Conservation (phyloP, 371 early-diverging fungal species). For the Mortierella sp. region DNA sequence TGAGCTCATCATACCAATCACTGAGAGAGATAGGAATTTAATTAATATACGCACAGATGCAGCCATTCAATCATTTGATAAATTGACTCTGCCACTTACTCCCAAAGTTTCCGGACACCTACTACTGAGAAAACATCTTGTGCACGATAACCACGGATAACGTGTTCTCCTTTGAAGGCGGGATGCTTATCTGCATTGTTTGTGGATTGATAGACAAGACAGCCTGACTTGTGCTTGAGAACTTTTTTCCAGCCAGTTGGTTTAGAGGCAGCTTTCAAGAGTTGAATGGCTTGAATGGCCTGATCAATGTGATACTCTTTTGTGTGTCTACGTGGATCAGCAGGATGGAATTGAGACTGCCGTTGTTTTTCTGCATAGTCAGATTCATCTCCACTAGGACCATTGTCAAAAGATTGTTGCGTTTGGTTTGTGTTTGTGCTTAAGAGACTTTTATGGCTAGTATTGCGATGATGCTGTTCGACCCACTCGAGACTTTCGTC, state of each 20-base stretch:
- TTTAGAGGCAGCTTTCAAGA: slow-evolving; percentile 49
- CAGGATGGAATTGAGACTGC: slow-evolving; percentile 30
- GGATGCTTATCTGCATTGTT: slow-evolving; percentile 64
- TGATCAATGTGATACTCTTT: slow-evolving; percentile 51
- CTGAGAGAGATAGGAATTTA: slow-evolving; percentile 1
- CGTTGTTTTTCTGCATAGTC: slow-evolving; percentile 25
- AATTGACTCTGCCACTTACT: slow-evolving; percentile 37
- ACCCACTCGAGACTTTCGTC: slow-evolving; percentile 42
- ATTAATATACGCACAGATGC: too few relatives aligned
- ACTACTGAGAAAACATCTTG: slow-evolving; percentile 77
- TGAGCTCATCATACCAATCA: slow-evolving; percentile 59
- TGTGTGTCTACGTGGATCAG: slow-evolving; percentile 46
- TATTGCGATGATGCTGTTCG: slow-evolving; percentile 51
- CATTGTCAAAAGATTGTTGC: background rate
- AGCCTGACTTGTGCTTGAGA: slow-evolving; percentile 74
- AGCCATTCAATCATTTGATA: background rate
- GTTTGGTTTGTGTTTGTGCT: background rate
- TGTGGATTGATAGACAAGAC: slow-evolving; percentile 69
- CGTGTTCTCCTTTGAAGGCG: slow-evolving; percentile 71
- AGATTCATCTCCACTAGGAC: slow-evolving; percentile 45
- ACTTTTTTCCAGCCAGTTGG: slow-evolving; percentile 72
- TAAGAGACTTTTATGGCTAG: slow-evolving; percentile 11
- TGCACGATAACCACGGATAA: slow-evolving; percentile 74
- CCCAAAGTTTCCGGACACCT: slow-evolving; percentile 77
- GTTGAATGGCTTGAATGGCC: slow-evolving; percentile 48